These are phyloP conservation scores for Arabidopsis arenosa DNA, from an alignment of 345 rosid genomes.

Conservation along the genomic window DNA sequence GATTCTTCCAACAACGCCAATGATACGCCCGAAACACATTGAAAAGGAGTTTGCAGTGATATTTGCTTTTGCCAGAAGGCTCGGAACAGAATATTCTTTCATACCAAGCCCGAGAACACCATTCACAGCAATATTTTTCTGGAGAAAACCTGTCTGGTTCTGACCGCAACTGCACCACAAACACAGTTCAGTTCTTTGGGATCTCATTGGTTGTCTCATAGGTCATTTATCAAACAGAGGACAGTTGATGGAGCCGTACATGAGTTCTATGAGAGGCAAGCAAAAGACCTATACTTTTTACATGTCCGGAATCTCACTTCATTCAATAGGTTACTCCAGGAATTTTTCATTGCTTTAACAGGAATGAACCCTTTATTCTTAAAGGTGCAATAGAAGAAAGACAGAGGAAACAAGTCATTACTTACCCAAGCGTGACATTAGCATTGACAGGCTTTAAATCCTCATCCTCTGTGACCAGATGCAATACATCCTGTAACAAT, in stretches of 20 bases:
- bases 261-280: conserved; percentile 12
- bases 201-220: conserved; percentile 22
- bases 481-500: conserved; percentile 69
- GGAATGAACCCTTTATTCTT: not conserved
- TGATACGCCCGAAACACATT: conserved; percentile 67
- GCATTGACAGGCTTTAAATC: conserved; percentile 48
- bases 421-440: conserved; percentile 66
- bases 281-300: conserved; percentile 3
- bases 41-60: conserved; percentile 84
- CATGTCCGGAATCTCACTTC: conserved; percentile 10
- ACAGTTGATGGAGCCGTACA: not conserved
- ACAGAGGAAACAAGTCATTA: conserved; percentile 3
- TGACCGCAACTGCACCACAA: conserved; percentile 71
- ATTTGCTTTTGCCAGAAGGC: conserved; percentile 75
- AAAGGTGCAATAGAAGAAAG: not conserved
- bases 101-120: conserved; percentile 93
- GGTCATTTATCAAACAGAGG: conserved; percentile 14
- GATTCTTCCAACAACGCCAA: conserved; percentile 71
- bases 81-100: conserved; percentile 72
- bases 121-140: conserved; percentile 60
- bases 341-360: not conserved
- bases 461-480: conserved; percentile 54
- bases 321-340: not conserved
- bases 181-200: conserved; percentile 7
- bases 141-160: conserved; percentile 72